A percentile compares a stretch with the other conserved stretches of the same genome.
These are phyloP conservation scores for Priceomyces castillae DNA, from an alignment of 805 yeast genomes.

Conservation along the genomic window DNA sequence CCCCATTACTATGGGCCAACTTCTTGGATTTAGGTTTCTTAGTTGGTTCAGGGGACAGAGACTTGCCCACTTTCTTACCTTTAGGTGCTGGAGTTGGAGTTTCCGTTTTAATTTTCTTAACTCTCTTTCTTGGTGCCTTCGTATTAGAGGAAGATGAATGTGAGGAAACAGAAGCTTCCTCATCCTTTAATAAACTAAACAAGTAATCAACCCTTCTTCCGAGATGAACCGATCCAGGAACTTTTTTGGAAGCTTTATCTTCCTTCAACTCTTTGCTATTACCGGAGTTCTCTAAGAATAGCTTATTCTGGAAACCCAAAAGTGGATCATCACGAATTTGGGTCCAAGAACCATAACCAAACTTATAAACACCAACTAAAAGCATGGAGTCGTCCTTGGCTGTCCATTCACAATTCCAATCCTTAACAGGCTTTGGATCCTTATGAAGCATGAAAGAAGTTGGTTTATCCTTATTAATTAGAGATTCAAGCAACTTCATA, in stretches of 20 bases:
- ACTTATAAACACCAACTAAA: slow-evolving; percentile 81
- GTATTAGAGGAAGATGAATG: slow-evolving; percentile 5
- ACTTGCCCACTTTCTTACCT: slow-evolving; percentile 14
- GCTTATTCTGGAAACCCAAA: slow-evolving; percentile 77
- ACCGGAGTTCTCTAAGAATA: slow-evolving; percentile 54
- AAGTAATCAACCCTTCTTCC: slow-evolving; percentile 90
- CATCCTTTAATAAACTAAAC: slow-evolving; percentile 60
- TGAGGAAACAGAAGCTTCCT: slow-evolving; percentile 23
- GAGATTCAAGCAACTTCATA: slow-evolving; percentile 59
- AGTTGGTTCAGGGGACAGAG: slow-evolving; percentile 20
- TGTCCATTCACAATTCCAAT: slow-evolving; percentile 90
- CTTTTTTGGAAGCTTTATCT: slow-evolving; percentile 51
- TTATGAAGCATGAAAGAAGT: slow-evolving; percentile 56
- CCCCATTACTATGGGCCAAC: slow-evolving; percentile 1
- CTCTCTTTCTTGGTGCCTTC: slow-evolving; percentile 17
- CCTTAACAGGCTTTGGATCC: slow-evolving; percentile 76
- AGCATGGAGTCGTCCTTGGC: slow-evolving; percentile 81
- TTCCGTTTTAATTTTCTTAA: slow-evolving; percentile 14
- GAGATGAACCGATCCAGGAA: slow-evolving; percentile 90
- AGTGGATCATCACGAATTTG: slow-evolving; percentile 95
- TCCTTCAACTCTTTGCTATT: slow-evolving; percentile 14
- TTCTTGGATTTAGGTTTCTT: slow-evolving; percentile 15
- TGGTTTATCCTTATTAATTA: slow-evolving; percentile 55
- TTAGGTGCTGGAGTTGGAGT: slow-evolving; percentile 16
- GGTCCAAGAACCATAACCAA: slow-evolving; percentile 95